Base-by-base conservation (phyloP, 164 flowering plant species). In the Chloranthus sessilifolius region DNA sequence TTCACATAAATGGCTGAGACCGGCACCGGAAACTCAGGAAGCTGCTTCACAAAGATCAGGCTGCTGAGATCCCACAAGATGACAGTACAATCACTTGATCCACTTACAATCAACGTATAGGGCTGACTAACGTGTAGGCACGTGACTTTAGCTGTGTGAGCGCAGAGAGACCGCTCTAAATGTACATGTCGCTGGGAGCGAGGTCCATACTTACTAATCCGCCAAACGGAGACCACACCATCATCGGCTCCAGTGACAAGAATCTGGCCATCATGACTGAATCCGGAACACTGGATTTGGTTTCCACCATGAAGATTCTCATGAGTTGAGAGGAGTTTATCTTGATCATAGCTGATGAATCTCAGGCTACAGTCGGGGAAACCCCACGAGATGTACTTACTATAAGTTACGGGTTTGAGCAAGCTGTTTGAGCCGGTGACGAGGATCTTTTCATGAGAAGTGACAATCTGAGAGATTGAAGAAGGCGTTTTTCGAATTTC, bases 31-130 rank as follows among this genome's bases (percentile, higher is more conserved):
- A 94, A 94, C 75, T 80, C 82, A 3, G 99, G 88, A 43, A 94
- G 86, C 67, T 94, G 97, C 72, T 83, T 77, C 3, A 94, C 83
- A 68, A 85, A 94, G 44, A 52, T 63, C 69, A 94, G 64, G 34
- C 92, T 80, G 70, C 99, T 80, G 39, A 94, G 83, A 62, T 94
- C 97, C 99, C 97, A 89, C 46, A 94, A 56, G 19, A 94, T 82
- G 17, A 82, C 94, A 17, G 87, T 78, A 63, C 85, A 77, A 65
- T 89, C 97, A 55, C 89, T 96, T n/a, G 99, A 94, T 5, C 97
- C 99, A 53, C 83, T 94, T 46, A 76, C 90, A 47, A 94, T 73
- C 58, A 89, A 68, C 82, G 82, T 87, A 73, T 94, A 87, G 11
- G 96, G 95, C 65, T 94, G 99, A 73, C 96, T 74, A 23, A 94